Conservation (phyloP, 2,329 filamentous ascomycete species). For the Aspergillus brunneoviolaceus region DNA sequence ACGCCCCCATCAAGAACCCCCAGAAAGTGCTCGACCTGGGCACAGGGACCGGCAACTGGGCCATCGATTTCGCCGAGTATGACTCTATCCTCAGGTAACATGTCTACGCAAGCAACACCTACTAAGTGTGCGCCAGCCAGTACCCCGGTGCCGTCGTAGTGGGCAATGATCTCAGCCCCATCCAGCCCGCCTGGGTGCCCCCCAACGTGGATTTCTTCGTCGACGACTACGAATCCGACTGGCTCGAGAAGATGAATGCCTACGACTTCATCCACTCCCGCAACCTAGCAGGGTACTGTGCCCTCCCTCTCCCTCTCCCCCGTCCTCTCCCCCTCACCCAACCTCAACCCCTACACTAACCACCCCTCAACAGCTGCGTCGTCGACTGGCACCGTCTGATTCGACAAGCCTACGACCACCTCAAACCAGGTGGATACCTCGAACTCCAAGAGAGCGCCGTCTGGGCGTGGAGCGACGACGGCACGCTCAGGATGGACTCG, state of each 20-base stretch:
- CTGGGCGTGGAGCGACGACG: slow-evolving; percentile 28
- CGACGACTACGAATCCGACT: slow-evolving; percentile 29
- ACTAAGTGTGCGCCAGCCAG: background rate
- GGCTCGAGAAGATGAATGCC: slow-evolving; percentile 21
- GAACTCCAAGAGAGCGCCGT: slow-evolving; percentile 26
- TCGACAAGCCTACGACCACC: slow-evolving; percentile 15
- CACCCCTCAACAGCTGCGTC: slow-evolving; percentile 12
- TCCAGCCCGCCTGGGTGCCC: slow-evolving; percentile 46
- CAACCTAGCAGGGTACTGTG: slow-evolving; percentile 15
- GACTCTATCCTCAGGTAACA: slow-evolving; percentile 24
- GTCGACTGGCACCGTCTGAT: slow-evolving; percentile 13
- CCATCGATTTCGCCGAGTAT: slow-evolving; percentile 32
- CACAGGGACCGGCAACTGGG: slow-evolving; percentile 24
- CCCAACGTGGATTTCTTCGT: slow-evolving; percentile 33
- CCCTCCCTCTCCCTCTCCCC: too few relatives aligned
- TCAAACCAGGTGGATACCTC: slow-evolving; percentile 32
- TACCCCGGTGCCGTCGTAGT: slow-evolving; percentile 38
- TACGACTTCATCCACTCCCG: slow-evolving; percentile 35
- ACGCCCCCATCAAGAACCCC: background rate
- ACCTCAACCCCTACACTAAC: background rate
- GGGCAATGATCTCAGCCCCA: slow-evolving; percentile 51
- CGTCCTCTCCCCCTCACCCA: background rate
- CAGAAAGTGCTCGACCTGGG: slow-evolving; percentile 2
- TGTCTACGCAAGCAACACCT: too few relatives aligned
- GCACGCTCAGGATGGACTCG: slow-evolving; percentile 21